Evolutionary conservation across 2,329 filamentous ascomycete genomes (phyloP).

Genomic region (Epichloe sibirici): DNA sequence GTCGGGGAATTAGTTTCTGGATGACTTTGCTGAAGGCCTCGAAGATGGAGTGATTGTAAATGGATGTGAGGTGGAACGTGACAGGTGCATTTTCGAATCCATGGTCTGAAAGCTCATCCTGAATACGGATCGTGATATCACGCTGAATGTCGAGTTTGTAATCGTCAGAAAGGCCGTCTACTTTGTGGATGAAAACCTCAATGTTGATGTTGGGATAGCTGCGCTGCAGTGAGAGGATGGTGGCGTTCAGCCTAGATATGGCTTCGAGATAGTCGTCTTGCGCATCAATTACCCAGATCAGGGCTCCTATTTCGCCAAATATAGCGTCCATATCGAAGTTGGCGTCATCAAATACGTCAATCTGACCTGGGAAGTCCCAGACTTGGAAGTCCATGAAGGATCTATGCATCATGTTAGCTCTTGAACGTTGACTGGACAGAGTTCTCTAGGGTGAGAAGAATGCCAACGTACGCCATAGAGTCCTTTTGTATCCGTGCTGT

Average conservation of each 20-base stretch:
- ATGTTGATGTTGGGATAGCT: constrained; percentile 90
- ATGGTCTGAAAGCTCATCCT: constrained; percentile 87
- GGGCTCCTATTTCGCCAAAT: constrained; percentile 83
- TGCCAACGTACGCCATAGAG: constrained; percentile 67
- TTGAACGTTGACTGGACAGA: constrained; percentile 10
- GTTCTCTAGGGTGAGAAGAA: neutral
- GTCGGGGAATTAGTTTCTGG: constrained; percentile 88
- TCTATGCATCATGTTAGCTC: constrained; percentile 30
- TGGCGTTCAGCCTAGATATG: constrained; percentile 73
- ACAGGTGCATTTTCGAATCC: constrained; percentile 90
- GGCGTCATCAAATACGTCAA: constrained; percentile 77
- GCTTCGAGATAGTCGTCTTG: constrained; percentile 96
- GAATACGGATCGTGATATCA: constrained; percentile 91
- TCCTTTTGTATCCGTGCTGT: constrained; percentile 92
- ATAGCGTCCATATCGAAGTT: constrained; percentile 86
- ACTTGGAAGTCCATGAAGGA: constrained; percentile 99
- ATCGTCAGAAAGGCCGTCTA: constrained; percentile 93
- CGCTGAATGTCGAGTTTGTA: constrained; percentile 93
- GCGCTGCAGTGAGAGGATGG: constrained; percentile 79
- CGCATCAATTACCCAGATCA: constrained; percentile 98
- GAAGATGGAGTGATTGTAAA: constrained; percentile 97
- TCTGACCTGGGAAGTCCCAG: constrained; percentile 92
- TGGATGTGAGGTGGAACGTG: constrained; percentile 90
- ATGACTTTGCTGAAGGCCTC: constrained; percentile 98
- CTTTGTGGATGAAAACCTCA: constrained; percentile 98